These are phyloP conservation scores for Eustoma russellianum DNA, from an alignment of 257 asterid genomes.

Conservation along the genomic window DNA sequence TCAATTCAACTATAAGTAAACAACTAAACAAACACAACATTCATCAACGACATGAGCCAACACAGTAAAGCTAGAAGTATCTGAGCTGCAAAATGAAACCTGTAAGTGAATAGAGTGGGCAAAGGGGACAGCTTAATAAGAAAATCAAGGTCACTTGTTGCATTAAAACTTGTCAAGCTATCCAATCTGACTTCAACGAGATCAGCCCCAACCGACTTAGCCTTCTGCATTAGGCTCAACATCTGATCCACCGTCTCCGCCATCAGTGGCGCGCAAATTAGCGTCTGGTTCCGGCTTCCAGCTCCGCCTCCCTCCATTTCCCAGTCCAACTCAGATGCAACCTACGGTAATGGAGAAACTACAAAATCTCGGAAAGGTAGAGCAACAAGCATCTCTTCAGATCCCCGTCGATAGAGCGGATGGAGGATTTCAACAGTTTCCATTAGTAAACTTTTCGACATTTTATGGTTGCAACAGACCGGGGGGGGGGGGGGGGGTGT, in stretches of 20 bases:
- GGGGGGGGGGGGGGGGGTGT: no score
- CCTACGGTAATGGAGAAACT: slow-evolving; percentile 26
- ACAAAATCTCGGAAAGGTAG: neutral
- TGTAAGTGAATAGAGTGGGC: slow-evolving; percentile 95
- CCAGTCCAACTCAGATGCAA: slow-evolving; percentile 32
- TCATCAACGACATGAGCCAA: no score
- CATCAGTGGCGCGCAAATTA: slow-evolving; percentile 95
- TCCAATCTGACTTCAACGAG: slow-evolving; percentile 88
- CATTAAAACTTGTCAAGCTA: slow-evolving; percentile 57
- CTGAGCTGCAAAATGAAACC: slow-evolving; percentile 29
- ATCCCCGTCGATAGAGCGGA: no score
- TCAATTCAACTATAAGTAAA: no score
- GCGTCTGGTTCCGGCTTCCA: slow-evolving; percentile 44
- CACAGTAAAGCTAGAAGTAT: neutral
- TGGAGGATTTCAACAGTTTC: no score
- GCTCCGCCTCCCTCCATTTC: slow-evolving; percentile 31
- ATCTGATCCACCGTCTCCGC: slow-evolving; percentile 69
- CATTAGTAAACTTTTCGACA: no score
- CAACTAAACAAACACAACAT: no score
- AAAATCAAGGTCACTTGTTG: slow-evolving; percentile 38
- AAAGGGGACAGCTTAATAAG: slow-evolving; percentile 64
- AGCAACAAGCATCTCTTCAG: no score
- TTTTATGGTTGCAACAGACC: no score
- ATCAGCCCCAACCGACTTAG: slow-evolving; percentile 81
- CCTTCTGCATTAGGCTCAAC: slow-evolving; percentile 57